Evolutionary conservation across 1,284 basidiomycete genomes (phyloP).

Genomic region (Anthracocystis walkeri): DNA sequence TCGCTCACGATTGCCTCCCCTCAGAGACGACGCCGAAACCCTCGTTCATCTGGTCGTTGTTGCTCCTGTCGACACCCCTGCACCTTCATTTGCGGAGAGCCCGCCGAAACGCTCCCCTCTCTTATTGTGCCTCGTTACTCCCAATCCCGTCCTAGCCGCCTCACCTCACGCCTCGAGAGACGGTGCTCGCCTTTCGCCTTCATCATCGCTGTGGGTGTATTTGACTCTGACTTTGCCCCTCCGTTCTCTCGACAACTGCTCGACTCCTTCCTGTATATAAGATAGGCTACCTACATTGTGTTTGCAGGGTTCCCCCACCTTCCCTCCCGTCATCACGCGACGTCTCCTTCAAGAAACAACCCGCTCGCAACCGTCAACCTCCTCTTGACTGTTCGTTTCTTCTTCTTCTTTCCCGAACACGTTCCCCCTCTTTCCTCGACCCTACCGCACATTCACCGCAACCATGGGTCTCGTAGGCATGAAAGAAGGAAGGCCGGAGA

Average conservation of each 20-base stretch:
- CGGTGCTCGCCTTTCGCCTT: not conserved
- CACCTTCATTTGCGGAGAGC: conserved; percentile 7
- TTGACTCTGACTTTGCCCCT: conserved; percentile 4
- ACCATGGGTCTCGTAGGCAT: conserved; percentile 43
- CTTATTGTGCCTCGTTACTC: not conserved
- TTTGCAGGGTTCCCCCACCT: not conserved
- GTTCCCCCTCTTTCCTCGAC: not conserved
- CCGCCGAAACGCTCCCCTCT: not conserved
- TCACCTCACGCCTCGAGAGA: not conserved
- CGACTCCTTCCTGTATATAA: not conserved
- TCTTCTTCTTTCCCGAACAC: not conserved
- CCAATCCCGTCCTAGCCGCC: conserved; percentile 3
- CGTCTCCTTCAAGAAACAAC: not conserved
- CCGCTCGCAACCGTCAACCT: not conserved
- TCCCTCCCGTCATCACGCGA: not conserved
- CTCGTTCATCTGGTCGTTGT: not conserved
- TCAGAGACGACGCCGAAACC: not conserved
- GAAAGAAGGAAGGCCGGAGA: conserved; percentile 43
- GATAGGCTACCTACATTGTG: too few relatives aligned
- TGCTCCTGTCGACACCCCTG: not conserved
- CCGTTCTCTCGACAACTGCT: conserved; percentile 1
- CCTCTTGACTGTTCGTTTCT: not conserved
- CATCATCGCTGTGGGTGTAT: not conserved
- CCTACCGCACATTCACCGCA: not conserved
- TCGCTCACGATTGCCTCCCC: not conserved